Conservation (phyloP, 108 stramenopile genomes). For the Nitzschia sp. region DNA sequence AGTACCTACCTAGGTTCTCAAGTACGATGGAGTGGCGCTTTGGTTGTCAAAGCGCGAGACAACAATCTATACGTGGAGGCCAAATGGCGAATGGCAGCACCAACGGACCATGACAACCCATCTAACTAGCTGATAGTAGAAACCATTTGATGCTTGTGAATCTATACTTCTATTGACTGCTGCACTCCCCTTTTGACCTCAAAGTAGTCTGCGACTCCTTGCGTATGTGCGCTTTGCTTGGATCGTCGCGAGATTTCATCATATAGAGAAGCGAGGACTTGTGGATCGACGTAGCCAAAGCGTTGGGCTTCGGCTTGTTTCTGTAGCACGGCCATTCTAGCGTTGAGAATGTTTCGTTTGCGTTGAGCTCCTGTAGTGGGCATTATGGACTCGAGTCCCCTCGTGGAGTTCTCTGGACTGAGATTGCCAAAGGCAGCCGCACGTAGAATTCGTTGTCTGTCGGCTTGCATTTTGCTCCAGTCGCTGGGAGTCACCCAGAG, state of each 20-base stretch:
- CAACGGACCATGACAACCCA: too few relatives aligned
- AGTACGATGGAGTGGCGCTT: too few relatives aligned
- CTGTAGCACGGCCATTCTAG: neutral
- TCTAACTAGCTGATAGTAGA: too few relatives aligned
- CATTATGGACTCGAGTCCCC: conserved; percentile 8
- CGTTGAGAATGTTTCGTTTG: neutral
- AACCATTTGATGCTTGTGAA: too few relatives aligned
- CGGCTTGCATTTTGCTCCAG: conserved; percentile 1
- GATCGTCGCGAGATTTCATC: conserved; percentile 1
- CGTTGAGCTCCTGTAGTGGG: conserved; percentile 2
- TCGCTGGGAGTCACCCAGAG: conserved; percentile 1
- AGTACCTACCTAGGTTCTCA: too few relatives aligned
- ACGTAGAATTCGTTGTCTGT: conserved; percentile 10
- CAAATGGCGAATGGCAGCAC: too few relatives aligned
- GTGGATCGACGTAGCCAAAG: neutral
- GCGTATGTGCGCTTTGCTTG: conserved; percentile 3
- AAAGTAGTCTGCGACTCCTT: conserved; percentile 7
- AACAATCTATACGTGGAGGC: too few relatives aligned
- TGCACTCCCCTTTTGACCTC: neutral
- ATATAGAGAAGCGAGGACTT: conserved; percentile 2
- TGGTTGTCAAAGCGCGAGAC: too few relatives aligned
- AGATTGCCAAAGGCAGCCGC: neutral
- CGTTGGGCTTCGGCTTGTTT: conserved; percentile 3
- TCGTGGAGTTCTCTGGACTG: neutral
- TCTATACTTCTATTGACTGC: too few relatives aligned